Conservation (phyloP, 306 rosid species). For the apple (Malus domestica) region ASM211411v1 NC_041797.1:33561501-33562000, state of each 20-base stretch:
- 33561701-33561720: neutral
- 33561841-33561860: conserved; percentile 17
- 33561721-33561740: conserved; percentile 16
- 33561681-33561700: neutral
- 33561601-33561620: no score
- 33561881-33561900: conserved; percentile 20
- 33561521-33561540: no score
- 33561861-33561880: neutral
- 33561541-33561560: no score
- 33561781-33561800: conserved; percentile 41
- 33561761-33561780: conserved; percentile 32
- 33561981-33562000: neutral
- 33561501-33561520: no score
- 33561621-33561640: neutral
- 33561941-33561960: conserved; percentile 13
- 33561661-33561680: no score
- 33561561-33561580: no score
- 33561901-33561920: conserved; percentile 6
- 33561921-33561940: neutral
- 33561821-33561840: conserved; percentile 26
- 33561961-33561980: neutral
- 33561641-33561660: neutral
- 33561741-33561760: conserved; percentile 16
- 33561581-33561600: no score
- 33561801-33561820: conserved; percentile 26